Conservation (phyloP, 306 rosid genomes). For the Inga laurina region DNA sequence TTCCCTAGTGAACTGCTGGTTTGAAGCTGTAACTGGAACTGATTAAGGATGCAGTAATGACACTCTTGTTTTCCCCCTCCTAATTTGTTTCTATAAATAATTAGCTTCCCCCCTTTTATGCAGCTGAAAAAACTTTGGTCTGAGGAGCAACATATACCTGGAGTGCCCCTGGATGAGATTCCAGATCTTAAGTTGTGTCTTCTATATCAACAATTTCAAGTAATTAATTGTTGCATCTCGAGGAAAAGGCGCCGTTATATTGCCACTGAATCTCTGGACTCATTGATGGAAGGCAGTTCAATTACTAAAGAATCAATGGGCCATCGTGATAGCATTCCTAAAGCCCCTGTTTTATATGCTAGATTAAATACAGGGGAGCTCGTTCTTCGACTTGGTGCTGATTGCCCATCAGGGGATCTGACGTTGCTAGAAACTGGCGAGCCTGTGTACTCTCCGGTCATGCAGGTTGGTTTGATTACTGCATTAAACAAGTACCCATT, state of each 20-base stretch:
- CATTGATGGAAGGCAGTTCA: conserved; percentile 63
- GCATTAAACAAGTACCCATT: conserved; percentile 17
- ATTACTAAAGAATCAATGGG: conserved; percentile 43
- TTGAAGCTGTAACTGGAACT: conserved; percentile 9
- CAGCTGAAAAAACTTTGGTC: conserved; percentile 56
- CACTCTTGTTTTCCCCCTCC: conserved; percentile 20
- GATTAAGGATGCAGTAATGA: conserved; percentile 19
- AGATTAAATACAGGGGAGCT: conserved; percentile 73
- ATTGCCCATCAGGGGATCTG: conserved; percentile 54
- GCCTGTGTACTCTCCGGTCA: conserved; percentile 83
- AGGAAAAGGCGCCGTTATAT: conserved; percentile 71
- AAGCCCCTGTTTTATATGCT: conserved; percentile 69
- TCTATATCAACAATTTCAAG: conserved; percentile 85
- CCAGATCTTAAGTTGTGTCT: conserved; percentile 93
- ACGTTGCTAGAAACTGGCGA: conserved; percentile 97
- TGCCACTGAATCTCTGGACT: conserved; percentile 76
- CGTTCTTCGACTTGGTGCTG: conserved; percentile 87
- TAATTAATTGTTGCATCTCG: conserved; percentile 87
- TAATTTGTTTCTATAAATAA: background rate
- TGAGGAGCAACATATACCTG: conserved; percentile 67
- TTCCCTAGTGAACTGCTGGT: conserved; percentile 17
- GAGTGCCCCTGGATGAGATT: conserved; percentile 77
- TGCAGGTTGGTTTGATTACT: conserved; percentile 69
- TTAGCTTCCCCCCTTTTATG: background rate
- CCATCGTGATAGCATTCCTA: conserved; percentile 34